phyloP scores from a whole-genome alignment of 148 eudicot genomes.

The Rhododendron simsii region DNA sequence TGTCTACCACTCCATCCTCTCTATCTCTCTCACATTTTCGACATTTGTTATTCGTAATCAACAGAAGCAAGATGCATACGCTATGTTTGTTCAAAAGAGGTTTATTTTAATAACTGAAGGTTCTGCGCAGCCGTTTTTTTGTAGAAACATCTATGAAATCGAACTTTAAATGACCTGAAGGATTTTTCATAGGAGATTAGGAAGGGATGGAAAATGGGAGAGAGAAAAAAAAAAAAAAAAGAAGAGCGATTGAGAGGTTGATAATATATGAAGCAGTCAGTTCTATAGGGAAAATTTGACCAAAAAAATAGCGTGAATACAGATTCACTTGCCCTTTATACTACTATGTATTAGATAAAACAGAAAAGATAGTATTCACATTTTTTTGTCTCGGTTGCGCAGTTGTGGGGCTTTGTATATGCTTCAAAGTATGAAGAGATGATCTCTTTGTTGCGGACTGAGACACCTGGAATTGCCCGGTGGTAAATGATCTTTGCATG shows the following conservation, averaged over 20 bases:
- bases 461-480: slow-evolving; percentile 76
- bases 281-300: neutral
- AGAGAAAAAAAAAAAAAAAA: neutral
- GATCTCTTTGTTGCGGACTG: slow-evolving; percentile 55
- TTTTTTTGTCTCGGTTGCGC: slow-evolving; percentile 18
- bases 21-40: neutral
- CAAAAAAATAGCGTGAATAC: neutral
- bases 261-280: neutral
- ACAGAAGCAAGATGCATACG: neutral
- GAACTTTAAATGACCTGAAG: neutral
- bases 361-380: neutral
- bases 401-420: slow-evolving; percentile 96
- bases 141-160: neutral
- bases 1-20: neutral
- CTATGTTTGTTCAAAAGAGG: neutral
- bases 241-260: neutral
- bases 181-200: neutral
- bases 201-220: neutral
- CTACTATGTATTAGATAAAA: neutral
- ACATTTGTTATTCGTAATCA: neutral
- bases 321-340: neutral
- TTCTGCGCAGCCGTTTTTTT: neutral
- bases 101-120: neutral
- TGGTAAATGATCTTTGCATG: slow-evolving; percentile 29
- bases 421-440: slow-evolving; percentile 76